Evolutionary conservation across 1,284 basidiomycete species (phyloP).

Genomic region (Neolentinus lepideus): DNA sequence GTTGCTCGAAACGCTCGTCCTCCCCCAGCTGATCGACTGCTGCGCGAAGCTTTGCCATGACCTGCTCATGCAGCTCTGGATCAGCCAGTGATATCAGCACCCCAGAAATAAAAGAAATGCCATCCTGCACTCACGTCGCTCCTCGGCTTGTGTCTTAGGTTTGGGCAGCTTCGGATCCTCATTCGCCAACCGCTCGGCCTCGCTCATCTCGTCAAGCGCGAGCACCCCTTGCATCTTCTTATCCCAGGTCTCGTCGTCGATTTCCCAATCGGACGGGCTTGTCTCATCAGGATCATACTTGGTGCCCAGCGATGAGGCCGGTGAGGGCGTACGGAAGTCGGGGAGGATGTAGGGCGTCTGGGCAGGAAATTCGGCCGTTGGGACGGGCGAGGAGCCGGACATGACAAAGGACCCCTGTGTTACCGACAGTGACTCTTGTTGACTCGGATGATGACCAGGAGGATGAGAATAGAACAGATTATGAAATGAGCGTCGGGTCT

Average conservation of each 20-base stretch:
- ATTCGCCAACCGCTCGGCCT: slow-evolving; percentile 38
- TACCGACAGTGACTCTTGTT: neutral
- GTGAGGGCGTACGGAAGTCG: slow-evolving; percentile 59
- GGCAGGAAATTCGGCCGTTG: slow-evolving; percentile 16
- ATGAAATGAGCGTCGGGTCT: neutral
- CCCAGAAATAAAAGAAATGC: slow-evolving; percentile 1
- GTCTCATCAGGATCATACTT: slow-evolving; percentile 58
- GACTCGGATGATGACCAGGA: no score
- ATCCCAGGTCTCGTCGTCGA: slow-evolving; percentile 43
- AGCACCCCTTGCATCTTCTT: slow-evolving; percentile 42
- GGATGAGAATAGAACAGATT: no score
- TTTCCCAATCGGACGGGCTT: slow-evolving; percentile 43
- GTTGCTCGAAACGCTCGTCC: slow-evolving; percentile 57
- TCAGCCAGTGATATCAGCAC: neutral
- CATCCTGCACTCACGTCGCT: slow-evolving; percentile 30
- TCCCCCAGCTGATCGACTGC: slow-evolving; percentile 54
- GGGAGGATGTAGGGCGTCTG: slow-evolving; percentile 50
- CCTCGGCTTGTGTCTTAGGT: slow-evolving; percentile 21
- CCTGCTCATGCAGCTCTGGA: slow-evolving; percentile 33
- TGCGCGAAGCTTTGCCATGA: slow-evolving; percentile 43
- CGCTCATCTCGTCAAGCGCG: slow-evolving; percentile 31
- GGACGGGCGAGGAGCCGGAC: neutral
- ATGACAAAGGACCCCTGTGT: neutral
- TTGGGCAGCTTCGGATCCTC: slow-evolving; percentile 29
- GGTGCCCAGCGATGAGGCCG: slow-evolving; percentile 65